phyloP scores from a whole-genome alignment of 106 monocot genomes.

The Iris macrosiphon region DNA sequence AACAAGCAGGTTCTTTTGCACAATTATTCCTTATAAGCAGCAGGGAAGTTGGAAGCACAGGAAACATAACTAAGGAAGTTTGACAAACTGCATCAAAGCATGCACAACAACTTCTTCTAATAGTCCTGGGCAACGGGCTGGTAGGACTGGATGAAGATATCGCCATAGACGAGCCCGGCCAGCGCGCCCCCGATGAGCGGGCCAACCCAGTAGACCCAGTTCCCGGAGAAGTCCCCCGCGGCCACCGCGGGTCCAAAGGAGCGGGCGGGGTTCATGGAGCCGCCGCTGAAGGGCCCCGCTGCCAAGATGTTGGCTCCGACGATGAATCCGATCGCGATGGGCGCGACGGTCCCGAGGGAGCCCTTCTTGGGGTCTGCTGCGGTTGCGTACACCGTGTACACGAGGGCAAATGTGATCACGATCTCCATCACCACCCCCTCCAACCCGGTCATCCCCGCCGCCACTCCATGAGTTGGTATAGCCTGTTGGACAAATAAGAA shows the following conservation, averaged over 20 bases:
- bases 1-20: no score
- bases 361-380: constrained; percentile 73
- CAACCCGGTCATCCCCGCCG: constrained; percentile 29
- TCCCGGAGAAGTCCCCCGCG: constrained; percentile 47
- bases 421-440: constrained; percentile 62
- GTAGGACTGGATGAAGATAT: constrained; percentile 34
- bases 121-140: constrained; percentile 30
- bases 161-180: constrained; percentile 49
- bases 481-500: no score
- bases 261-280: constrained; percentile 75
- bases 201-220: constrained; percentile 79
- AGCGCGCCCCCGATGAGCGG: constrained; percentile 64
- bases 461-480: constrained; percentile 42
- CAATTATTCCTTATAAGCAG: no score
- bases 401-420: constrained; percentile 61
- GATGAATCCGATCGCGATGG: constrained; percentile 78
- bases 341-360: constrained; percentile 63
- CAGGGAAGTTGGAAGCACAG: no score
- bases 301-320: constrained; percentile 82
- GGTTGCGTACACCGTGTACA: constrained; percentile 75
- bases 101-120: no score
- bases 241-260: constrained; percentile 72
- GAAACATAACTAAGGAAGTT: no score
- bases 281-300: constrained; percentile 72
- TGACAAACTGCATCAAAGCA: no score